These are phyloP conservation scores for Flaveria brownii DNA, from an alignment of 129 eudicot genomes.

Conservation along the genomic window DNA sequence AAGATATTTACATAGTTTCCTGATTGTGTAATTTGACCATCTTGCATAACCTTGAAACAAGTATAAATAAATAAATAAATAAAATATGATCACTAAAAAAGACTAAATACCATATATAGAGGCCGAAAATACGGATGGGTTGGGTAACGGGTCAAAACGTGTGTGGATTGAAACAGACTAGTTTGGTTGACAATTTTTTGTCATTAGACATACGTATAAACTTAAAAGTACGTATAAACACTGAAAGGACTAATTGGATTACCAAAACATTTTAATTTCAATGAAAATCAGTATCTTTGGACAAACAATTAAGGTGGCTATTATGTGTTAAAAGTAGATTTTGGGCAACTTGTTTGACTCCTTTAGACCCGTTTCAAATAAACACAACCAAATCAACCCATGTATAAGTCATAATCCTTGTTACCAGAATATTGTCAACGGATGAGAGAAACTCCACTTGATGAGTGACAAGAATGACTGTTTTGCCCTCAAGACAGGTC, in stretches of 20 bases:
- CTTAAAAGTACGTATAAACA: not conserved
- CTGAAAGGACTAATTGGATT: not conserved
- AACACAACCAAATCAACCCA: constrained; percentile 2
- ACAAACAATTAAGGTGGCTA: not conserved
- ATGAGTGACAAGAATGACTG: constrained; percentile 80
- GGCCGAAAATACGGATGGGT: not conserved
- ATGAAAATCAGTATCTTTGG: not conserved
- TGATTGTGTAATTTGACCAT: constrained; percentile 63
- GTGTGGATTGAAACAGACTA: not conserved
- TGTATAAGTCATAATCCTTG: not conserved
- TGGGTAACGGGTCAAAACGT: not conserved
- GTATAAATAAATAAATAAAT: not conserved
- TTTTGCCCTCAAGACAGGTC: constrained; percentile 57
- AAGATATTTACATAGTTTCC: constrained; percentile 63
- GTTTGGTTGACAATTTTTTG: not conserved
- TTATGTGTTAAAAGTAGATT: not conserved
- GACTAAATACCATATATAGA: not conserved
- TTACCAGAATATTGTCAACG: constrained; percentile 77
- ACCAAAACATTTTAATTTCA: not conserved
- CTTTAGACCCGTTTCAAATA: not conserved
- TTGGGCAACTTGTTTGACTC: not conserved
- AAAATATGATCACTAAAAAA: not conserved
- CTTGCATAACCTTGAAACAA: constrained; percentile 59
- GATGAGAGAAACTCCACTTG: constrained; percentile 77
- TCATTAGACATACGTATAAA: too few species aligned